Evolutionary conservation across 2,329 filamentous ascomycete species (phyloP), one percentile per base, ranked within the genome.

Genomic region (Fusarium caatingaense): DNA sequence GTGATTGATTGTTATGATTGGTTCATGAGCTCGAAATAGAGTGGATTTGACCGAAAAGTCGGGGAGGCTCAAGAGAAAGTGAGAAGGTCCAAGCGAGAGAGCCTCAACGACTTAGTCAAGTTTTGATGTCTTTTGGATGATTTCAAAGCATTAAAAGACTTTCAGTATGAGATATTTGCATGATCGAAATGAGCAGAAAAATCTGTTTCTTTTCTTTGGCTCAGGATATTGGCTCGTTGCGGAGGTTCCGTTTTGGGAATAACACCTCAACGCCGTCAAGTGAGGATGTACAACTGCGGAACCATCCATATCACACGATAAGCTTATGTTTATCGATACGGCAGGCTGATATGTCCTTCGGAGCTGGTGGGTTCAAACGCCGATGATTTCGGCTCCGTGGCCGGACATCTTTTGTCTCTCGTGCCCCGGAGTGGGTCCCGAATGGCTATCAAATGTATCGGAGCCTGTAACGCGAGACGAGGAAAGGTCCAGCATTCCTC

Each of bases 41-140:
- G 69, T 72, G 71, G 66, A 61, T 74, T 74, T 68, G 64, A 60
- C 71, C 72, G 72, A 74, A 62, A 74, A 55, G 47, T 60, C 55
- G 58, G 48, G 44, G 41, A 63, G 65, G 53, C 32, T 58, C 53
- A 59, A 44, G 37, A 30, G 53, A 44, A 28, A n/a, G 15, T 42
- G 20, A 61, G 68, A 71, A 71, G 68, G 68, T 71, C 68, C 68
- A 71, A 59, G 58, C 68, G 68, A 71, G 46, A 23, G 45, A 67
- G 32, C 21, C 20, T 44, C 15, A 46, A 45, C 47, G 25, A 63
- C 12, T 70, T 57, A 70, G 67, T 71, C 63, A 70, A 8, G 11
- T 25, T 10, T 49, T 30, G 32, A 56, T 32, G 11, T 37, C 8
- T 51, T 3, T 1, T 13, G 25, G 15, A 18, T 37, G n/a, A n/a